Evolutionary conservation across 129 eudicot genomes (phyloP).

Genomic region (Centrapalus pauciflorus): DNA sequence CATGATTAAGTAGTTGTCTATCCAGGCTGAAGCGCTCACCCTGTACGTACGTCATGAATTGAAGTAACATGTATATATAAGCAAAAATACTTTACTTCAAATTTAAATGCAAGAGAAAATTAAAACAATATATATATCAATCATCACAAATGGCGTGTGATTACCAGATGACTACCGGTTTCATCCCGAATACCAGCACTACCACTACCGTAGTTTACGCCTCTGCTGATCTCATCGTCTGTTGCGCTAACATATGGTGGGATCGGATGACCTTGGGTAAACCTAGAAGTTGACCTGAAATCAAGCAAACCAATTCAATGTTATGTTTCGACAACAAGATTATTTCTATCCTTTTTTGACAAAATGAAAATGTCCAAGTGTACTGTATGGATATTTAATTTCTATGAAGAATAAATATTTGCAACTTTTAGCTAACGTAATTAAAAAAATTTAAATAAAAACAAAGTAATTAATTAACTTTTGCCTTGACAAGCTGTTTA

Average conservation of each 20-base stretch:
- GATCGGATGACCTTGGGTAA: constrained; percentile 6
- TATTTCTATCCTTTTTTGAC: not conserved
- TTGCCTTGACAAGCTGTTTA: too few relatives aligned
- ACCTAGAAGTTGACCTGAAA: constrained; percentile 35
- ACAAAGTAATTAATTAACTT: too few relatives aligned
- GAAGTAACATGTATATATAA: not conserved
- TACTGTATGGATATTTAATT: too few relatives aligned
- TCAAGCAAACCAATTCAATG: not conserved
- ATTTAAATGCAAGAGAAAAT: not conserved
- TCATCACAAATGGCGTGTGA: not conserved
- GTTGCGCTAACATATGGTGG: constrained; percentile 17
- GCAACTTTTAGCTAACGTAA: too few relatives aligned
- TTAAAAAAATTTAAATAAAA: too few relatives aligned
- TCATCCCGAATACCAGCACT: constrained; percentile 38
- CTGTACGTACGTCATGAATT: too few relatives aligned
- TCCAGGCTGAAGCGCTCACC: constrained; percentile 30
- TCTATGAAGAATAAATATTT: too few relatives aligned
- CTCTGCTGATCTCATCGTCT: constrained; percentile 11
- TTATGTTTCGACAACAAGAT: not conserved
- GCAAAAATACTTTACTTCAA: not conserved
- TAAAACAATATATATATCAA: not conserved
- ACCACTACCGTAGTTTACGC: constrained; percentile 41
- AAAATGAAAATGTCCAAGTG: too few relatives aligned
- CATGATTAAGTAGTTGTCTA: constrained; percentile 34
- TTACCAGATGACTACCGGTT: constrained; percentile 33